Evolutionary conservation across 1,284 basidiomycete genomes (phyloP).

Genomic region (Irpex sp.): DNA sequence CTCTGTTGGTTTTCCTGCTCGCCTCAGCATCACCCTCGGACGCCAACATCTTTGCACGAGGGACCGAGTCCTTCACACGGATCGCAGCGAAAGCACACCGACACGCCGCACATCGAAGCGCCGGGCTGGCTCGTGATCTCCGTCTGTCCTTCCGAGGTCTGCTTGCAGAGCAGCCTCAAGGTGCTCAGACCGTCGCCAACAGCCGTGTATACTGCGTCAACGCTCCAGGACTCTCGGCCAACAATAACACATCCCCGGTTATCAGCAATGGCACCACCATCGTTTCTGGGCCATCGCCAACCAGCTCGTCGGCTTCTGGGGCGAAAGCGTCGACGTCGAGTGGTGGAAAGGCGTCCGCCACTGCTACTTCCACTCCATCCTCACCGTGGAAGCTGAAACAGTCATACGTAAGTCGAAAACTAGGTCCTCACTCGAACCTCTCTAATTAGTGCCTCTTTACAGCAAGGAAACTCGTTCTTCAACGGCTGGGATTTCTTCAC

Average conservation of each 20-base stretch:
- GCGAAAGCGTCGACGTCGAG: too few relatives aligned
- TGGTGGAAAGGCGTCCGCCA: constrained; percentile 11
- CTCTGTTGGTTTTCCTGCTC: constrained; percentile 24
- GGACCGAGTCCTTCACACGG: constrained; percentile 30
- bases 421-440: neutral
- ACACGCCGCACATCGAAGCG: constrained; percentile 46
- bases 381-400: constrained; percentile 28
- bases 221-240: constrained; percentile 9
- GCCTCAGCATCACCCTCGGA: constrained; percentile 30
- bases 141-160: constrained; percentile 54
- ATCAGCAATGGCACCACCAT: constrained; percentile 8
- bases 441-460: constrained; percentile 6
- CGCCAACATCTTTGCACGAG: constrained; percentile 36
- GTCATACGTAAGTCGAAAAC: constrained; percentile 23
- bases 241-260: constrained; percentile 11
- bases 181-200: constrained; percentile 8
- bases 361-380: constrained; percentile 11
- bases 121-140: constrained; percentile 61
- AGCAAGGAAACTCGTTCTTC: constrained; percentile 73
- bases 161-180: constrained; percentile 25
- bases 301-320: constrained; percentile 2
- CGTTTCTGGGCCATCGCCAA: constrained; percentile 12
- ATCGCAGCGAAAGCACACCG: constrained; percentile 34
- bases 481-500: constrained; percentile 78
- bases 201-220: constrained; percentile 29